Evolutionary conservation across 768 basidiomycete genomes (phyloP), one percentile per base, ranked within the genome.

Genomic region (Leccinum uliginosum): DNA sequence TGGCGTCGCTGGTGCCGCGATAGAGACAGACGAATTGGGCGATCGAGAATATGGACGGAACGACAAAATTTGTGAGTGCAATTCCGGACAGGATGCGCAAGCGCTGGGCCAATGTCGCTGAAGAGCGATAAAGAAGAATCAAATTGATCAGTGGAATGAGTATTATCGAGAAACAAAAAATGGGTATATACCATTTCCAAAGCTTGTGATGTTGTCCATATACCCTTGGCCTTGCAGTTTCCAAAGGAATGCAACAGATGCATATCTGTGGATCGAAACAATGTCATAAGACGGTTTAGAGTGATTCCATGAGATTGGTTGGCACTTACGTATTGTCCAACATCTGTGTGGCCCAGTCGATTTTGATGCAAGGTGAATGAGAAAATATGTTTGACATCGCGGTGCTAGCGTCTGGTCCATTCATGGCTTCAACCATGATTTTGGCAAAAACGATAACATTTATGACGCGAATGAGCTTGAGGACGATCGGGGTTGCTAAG

Each of bases 1-100:
- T 0, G 3, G 26, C 3, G 14, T 23, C n/a, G n/a, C 44, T 4
- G 15, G 40, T 27, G 9, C 26, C 24, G 15, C 26, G 53, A 29
- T 62, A 62, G 34, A 44, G 19, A 2, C 46, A 49, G 21, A 62
- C 27, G 19, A 62, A 54, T 45, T 59, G 61, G 5, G 11, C 65
- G 40, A 74, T 58, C 24, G 67, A 73, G 55, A 73, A 69, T 19
- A 71, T 49, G 1, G 68, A 59, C 0, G 72, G 73, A 30, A 74
- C 53, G n/a, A 68, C 34, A 50, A 73, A 73, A 53, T 73, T 73
- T 6, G 71, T 67, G 44, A 68, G 63, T 17, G 71, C 69, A 21
- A 73, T 71, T 21, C 58, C 67, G 24, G 65, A 72, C 21, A 73
- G 63, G 35, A 51, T 64, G 21, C 59, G 63, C 47, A 71, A 47